Evolutionary conservation across 441 rosid species (phyloP), one percentile per base, ranked within the genome.

Genomic region (Jatropha multifida): DNA sequence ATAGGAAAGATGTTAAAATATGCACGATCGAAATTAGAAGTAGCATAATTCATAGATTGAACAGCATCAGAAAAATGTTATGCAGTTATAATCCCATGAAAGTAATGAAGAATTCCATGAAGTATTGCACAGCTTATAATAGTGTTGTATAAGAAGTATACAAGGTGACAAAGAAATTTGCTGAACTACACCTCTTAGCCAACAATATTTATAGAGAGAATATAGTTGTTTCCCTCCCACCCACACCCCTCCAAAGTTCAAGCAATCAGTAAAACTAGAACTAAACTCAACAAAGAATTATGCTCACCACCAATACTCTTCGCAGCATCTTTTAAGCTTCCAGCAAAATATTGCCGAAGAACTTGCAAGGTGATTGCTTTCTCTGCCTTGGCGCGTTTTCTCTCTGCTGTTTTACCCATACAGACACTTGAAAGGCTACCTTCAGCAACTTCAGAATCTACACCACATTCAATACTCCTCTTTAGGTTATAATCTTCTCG

Each of bases 321-420:
- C 18, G 97, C 97, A 73, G 97, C 98, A 83, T 93, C 97, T 85
- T 93, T 94, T 54, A 93, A 89, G 75, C 94, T 93, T 64, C 98
- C 98, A 3, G 99, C 77, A 65, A 95, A 93, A 77, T 93, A 86
- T 66, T 87, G 89, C 64, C 79, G 87, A 46, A 90, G 91, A 80
- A 92, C 94, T 77, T 90, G 86, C 84, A 90, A 81, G 58, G 90
- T 87, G 75, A 95, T 89, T 18, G 78, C 79, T 82, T 89, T 93
- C 73, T 95, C 95, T 4, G 88, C 83, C 83, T 88, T 93, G 38
- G 85, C 71, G 52, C 89, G 95, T 65, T 83, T 88, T 81, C 83
- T 89, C 76, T 87, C 91, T n/a, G 86, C 81, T 66, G 78, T 68
- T 75, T 84, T 87, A 56, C 78, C 74, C 71, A 72, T 74, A 55